Percentiles rank a stretch among this genome's conserved stretches.
Conservation (phyloP, 176 grass and related monocot genomes). For the Ensete glaucum region DNA sequence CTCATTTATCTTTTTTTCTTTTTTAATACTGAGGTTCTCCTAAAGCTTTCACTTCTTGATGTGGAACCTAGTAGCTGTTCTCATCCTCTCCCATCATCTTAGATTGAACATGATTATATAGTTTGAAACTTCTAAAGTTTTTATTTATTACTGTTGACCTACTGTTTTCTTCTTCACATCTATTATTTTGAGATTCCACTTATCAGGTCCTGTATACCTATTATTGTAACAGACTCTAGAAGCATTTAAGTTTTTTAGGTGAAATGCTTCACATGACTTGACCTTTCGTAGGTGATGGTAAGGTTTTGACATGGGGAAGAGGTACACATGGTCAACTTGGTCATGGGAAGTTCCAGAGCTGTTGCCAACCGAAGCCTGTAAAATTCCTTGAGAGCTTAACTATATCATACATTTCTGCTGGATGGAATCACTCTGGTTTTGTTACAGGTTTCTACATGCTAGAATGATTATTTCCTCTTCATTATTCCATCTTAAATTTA, state of each 20-base stretch:
- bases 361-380: slow-evolving; percentile 41
- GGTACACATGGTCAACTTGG: slow-evolving; percentile 74
- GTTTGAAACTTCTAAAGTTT: no score
- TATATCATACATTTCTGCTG: slow-evolving; percentile 60
- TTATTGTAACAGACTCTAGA: neutral
- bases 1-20: neutral
- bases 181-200: neutral
- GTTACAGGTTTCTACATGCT: slow-evolving; percentile 57
- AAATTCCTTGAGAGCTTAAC: slow-evolving; percentile 54
- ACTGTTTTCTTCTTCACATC: neutral
- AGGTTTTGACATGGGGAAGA: slow-evolving; percentile 79
- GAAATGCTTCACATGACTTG: neutral
- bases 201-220: neutral
- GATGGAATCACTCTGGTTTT: slow-evolving; percentile 99
- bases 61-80: no score
- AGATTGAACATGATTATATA: no score
- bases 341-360: slow-evolving; percentile 47
- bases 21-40: neutral
- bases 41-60: neutral
- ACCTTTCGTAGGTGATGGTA: slow-evolving; percentile 59
- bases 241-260: neutral
- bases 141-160: no score
- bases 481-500: neutral
- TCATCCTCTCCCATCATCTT: no score
- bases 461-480: slow-evolving; percentile 13